phyloP scores from a whole-genome alignment of 495 filamentous ascomycete genomes.

The Aspergillus taichungensis region DNA sequence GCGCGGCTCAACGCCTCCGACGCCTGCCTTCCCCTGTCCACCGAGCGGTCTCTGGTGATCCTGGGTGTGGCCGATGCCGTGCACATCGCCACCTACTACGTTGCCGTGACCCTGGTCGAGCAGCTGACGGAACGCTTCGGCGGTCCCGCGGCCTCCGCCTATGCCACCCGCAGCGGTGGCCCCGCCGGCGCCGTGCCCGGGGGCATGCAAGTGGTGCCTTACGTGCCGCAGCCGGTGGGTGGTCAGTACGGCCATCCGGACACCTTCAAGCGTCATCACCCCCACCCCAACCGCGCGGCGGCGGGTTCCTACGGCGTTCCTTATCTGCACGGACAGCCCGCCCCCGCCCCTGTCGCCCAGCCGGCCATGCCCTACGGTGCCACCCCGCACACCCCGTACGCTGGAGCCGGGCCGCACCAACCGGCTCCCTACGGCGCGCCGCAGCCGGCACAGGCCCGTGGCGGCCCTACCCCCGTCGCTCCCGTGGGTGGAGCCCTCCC shows the following conservation, averaged over 20 bases:
- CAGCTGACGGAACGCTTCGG: constrained; percentile 94
- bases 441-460: constrained; percentile 50
- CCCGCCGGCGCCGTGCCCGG: constrained; percentile 88
- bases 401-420: constrained; percentile 69
- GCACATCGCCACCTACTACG: constrained; percentile 97
- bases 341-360: constrained; percentile 53
- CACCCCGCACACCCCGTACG: constrained; percentile 58
- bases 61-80: constrained; percentile 89
- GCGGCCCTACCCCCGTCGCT: constrained; percentile 43
- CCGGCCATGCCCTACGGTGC: constrained; percentile 65
- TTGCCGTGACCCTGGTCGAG: constrained; percentile 89
- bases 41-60: constrained; percentile 92
- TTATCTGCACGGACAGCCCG: constrained; percentile 57
- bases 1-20: constrained; percentile 96
- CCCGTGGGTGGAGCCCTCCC: constrained; percentile 70
- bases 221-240: constrained; percentile 82
- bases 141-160: constrained; percentile 90
- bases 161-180: constrained; percentile 89
- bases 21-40: constrained; percentile 83
- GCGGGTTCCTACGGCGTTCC: constrained; percentile 61
- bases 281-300: constrained; percentile 55
- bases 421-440: constrained; percentile 54
- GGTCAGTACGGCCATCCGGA: constrained; percentile 90
- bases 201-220: constrained; percentile 95
- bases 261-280: constrained; percentile 62